Evolutionary conservation across 257 asterid genomes (phyloP).

Genomic region (Anisodus tanguticus): DNA sequence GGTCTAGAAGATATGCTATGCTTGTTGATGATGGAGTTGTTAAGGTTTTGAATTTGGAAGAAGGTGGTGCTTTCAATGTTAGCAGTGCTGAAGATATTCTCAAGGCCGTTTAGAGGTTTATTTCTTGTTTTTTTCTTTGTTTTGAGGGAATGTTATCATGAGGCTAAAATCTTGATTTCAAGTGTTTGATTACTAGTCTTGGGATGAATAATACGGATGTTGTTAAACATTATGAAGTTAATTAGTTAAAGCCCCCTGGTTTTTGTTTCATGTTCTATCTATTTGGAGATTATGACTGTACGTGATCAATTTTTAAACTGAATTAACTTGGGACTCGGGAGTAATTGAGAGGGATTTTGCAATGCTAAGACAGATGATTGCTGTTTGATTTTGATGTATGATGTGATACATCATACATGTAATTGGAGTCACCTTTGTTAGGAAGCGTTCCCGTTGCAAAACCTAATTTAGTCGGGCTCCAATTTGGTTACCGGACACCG

Average conservation of each 20-base stretch:
- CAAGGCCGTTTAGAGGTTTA: conserved; percentile 49
- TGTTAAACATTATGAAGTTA: not conserved
- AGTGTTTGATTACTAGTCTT: not conserved
- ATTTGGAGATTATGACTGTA: not conserved
- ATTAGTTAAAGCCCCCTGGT: no score
- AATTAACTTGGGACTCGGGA: not conserved
- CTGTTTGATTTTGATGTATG: not conserved
- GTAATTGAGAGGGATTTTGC: not conserved
- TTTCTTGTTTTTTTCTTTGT: conserved; percentile 19
- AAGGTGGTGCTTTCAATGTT: conserved; percentile 90
- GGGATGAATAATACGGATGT: conserved; percentile 8
- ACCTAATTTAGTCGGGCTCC: no score
- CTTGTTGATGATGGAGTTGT: conserved; percentile 80
- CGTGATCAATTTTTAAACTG: not conserved
- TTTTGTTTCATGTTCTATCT: no score
- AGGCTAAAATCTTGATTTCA: not conserved
- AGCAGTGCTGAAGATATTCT: conserved; percentile 98
- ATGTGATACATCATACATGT: no score
- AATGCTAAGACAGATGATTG: not conserved
- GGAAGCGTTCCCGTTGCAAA: no score
- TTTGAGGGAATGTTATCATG: conserved; percentile 31
- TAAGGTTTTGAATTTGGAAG: conserved; percentile 83
- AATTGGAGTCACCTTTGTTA: no score
- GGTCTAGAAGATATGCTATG: conserved; percentile 92
- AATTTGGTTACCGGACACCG: no score